Evolutionary conservation across 2,329 filamentous ascomycete species (phyloP).

Genomic region (Raffaelea arxii): DNA sequence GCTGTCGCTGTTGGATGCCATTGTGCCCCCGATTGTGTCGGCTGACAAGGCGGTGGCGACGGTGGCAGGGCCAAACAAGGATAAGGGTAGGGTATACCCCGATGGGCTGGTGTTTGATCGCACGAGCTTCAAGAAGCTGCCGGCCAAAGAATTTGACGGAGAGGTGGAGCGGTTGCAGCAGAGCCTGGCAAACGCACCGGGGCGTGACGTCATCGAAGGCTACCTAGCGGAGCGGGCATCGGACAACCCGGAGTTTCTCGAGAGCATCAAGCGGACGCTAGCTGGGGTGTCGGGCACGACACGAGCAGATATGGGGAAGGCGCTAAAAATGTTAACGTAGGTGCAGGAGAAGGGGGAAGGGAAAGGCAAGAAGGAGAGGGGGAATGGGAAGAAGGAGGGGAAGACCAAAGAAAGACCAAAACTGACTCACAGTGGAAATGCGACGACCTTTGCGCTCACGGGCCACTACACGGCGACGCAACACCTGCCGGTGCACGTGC

Average conservation of each 20-base stretch:
- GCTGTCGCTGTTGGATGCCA: slow-evolving; percentile 44
- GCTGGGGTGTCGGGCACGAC: slow-evolving; percentile 9
- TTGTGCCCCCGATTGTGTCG: slow-evolving; percentile 48
- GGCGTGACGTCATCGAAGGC: slow-evolving; percentile 32
- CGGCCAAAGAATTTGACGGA: slow-evolving; percentile 39
- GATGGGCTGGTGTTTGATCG: no score
- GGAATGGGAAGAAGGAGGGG: no score
- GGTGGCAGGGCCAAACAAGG: no score
- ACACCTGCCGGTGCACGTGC: slow-evolving; percentile 48
- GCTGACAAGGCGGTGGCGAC: slow-evolving; percentile 24
- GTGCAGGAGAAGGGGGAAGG: not conserved
- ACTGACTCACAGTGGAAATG: slow-evolving; percentile 27
- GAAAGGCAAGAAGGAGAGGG: not conserved
- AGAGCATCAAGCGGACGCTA: slow-evolving; percentile 35
- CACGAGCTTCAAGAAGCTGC: slow-evolving; percentile 32
- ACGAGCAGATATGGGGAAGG: no score
- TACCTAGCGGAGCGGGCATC: slow-evolving; percentile 44
- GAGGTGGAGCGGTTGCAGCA: slow-evolving; percentile 29
- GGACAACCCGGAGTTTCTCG: slow-evolving; percentile 41
- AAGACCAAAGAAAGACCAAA: no score
- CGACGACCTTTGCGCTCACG: slow-evolving; percentile 56
- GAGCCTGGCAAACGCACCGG: slow-evolving; percentile 26
- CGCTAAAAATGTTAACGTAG: not conserved
- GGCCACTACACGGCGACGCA: slow-evolving; percentile 55
- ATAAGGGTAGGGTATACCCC: no score